Conservation (phyloP, 768 basidiomycete genomes). For the Boletus pseudopeckii region DNA sequence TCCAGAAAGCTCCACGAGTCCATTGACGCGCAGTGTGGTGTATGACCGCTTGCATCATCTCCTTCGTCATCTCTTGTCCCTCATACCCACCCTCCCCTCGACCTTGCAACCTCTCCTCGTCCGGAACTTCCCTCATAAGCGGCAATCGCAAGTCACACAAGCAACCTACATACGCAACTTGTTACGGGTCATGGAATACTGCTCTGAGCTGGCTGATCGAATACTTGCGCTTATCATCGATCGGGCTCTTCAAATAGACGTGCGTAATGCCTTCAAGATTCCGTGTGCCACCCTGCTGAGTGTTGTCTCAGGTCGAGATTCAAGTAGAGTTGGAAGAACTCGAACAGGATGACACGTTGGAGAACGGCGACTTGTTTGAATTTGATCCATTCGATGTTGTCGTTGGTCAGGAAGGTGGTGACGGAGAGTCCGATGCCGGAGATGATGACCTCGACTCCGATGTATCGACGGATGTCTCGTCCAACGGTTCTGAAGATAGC, state of each 20-base stretch:
- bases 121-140: constrained; percentile 89
- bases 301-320: constrained; percentile 74
- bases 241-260: constrained; percentile 94
- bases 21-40: constrained; percentile 76
- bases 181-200: constrained; percentile 79
- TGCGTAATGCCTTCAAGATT: constrained; percentile 37
- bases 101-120: constrained; percentile 83
- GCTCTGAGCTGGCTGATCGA: constrained; percentile 80
- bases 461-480: constrained; percentile 71
- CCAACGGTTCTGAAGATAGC: constrained; percentile 51
- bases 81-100: constrained; percentile 89
- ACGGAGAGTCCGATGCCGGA: constrained; percentile 54
- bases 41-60: constrained; percentile 87
- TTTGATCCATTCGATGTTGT: constrained; percentile 85
- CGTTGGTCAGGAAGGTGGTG: constrained; percentile 69
- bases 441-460: constrained; percentile 49
- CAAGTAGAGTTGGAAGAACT: constrained; percentile 93
- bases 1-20: constrained; percentile 61
- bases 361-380: constrained; percentile 61
- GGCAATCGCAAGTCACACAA: constrained; percentile 75
- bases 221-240: constrained; percentile 87
- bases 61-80: constrained; percentile 78
- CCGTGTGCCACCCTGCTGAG: background rate
- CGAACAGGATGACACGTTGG: constrained; percentile 58
- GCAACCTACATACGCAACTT: constrained; percentile 90